phyloP scores from a whole-genome alignment of 139 green algal genomes.

The Ostreobium quekettii region DNA sequence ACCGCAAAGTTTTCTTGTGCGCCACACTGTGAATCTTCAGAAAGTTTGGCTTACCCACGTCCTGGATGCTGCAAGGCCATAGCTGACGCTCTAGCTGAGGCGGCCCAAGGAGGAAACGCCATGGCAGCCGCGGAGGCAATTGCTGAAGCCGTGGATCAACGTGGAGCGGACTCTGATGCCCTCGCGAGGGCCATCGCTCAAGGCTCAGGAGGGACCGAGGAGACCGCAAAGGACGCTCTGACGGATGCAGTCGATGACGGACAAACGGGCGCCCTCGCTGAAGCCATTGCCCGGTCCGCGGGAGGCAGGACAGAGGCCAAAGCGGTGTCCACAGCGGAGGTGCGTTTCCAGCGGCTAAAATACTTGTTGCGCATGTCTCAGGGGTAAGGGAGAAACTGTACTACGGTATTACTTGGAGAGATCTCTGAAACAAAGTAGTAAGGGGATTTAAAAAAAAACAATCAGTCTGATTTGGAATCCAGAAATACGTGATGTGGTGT shows the following conservation, averaged over 20 bases:
- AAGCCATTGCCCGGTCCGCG: not conserved
- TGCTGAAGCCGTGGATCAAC: not conserved
- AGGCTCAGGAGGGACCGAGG: not conserved
- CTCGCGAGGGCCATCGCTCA: not conserved
- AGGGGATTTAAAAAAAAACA: constrained; percentile 2
- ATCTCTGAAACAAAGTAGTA: not conserved
- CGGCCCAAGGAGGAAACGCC: not conserved
- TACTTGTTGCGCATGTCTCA: no score
- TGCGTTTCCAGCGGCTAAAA: not conserved
- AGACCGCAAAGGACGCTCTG: not conserved
- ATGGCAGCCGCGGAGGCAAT: not conserved
- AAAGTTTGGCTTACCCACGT: no score
- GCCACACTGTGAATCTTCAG: no score
- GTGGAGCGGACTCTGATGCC: not conserved
- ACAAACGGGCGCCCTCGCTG: not conserved
- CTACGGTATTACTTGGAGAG: not conserved
- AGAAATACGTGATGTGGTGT: not conserved
- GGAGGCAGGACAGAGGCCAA: not conserved
- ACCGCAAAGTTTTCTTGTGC: no score
- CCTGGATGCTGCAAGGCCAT: no score
- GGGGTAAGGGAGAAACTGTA: no score
- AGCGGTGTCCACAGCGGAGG: not conserved
- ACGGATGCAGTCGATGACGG: not conserved
- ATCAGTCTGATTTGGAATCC: not conserved
- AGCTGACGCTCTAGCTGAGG: no score